Evolutionary conservation across 2,329 filamentous ascomycete species (phyloP).

Genomic region (Calonectria hawksworthii): DNA sequence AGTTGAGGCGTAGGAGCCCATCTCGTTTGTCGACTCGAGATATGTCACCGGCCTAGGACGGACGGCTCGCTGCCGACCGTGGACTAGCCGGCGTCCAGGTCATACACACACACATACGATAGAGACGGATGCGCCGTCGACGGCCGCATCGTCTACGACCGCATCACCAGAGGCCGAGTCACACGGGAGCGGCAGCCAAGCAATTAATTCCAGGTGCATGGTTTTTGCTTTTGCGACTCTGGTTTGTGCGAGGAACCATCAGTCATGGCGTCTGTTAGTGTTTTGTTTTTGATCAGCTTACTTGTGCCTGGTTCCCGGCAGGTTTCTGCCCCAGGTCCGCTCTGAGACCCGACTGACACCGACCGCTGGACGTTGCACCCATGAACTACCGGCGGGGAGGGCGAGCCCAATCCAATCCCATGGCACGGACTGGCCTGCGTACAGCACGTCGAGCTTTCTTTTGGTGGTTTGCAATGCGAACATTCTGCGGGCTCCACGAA

Average conservation of each 20-base stretch:
- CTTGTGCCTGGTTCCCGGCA: constrained; percentile 22
- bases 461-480: constrained; percentile 4
- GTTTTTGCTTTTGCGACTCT: neutral
- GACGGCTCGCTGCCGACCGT: neutral
- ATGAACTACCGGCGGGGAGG: neutral
- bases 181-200: neutral
- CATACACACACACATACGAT: neutral
- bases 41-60: neutral
- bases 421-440: neutral
- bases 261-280: neutral
- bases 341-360: constrained; percentile 30
- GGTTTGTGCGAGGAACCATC: constrained; percentile 1
- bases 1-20: constrained; percentile 16
- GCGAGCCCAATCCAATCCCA: neutral
- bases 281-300: constrained; percentile 36
- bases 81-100: neutral
- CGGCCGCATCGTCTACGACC: neutral
- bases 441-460: constrained; percentile 3
- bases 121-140: neutral
- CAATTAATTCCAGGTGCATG: neutral
- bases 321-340: constrained; percentile 12
- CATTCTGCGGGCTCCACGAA: neutral
- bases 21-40: constrained; percentile 2
- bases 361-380: neutral
- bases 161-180: neutral